Base-by-base conservation (phyloP, 2,329 filamentous ascomycete species). In the Xylariomycetidae sp. region DNA sequence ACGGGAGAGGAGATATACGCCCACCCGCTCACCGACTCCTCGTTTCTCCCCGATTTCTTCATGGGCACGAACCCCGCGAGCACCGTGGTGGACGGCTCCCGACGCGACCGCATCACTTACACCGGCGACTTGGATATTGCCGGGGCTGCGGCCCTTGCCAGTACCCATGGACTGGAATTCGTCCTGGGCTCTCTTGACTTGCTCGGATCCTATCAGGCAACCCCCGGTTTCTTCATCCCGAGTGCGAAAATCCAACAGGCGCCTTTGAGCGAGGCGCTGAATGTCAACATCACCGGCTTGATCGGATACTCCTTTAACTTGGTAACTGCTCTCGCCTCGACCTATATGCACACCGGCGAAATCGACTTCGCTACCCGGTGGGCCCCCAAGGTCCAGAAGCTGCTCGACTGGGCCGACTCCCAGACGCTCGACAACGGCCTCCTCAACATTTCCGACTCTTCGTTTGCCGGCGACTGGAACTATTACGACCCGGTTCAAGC, bases 351-450 rank as follows among this genome's bases (percentile, higher is more conserved):
- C 25, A 57, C 51, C 8, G 57, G 57, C 4, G 40, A 59, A 27
- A 10, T 38, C 0, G 34, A 23, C 2, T 49, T 60, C 27, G 50
- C 51, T 14, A 34, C 34, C 11, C 25, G 37, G 3, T 59, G 56
- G 58, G 50, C 52, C 16, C 39, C 53, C 16, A 36, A 34, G 26
- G 37, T 50, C 3, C 34, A 40, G n/a, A 33, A 33, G 16, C 59
- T 61, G 58, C 46, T 61, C 2, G 54, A 60, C 31, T 60, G 54
- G 57, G 54, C 58, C 15, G 14, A 56, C 33, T 56, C 53, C 13
- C 51, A 59, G 30, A 37, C 42, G 2, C 30, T 36, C 4, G 34
- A 45, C 9, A 40, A 42, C 16, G 49, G 50, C 1, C 38, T 57
- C 1, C 50, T 59, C 41, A 53, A 51, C 20, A 25, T 59, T 8